Percentiles rank a stretch among this genome's conserved stretches.
Evolutionary conservation across 2,329 filamentous ascomycete species (phyloP).

Genomic region (Calonectria hongkongensis): DNA sequence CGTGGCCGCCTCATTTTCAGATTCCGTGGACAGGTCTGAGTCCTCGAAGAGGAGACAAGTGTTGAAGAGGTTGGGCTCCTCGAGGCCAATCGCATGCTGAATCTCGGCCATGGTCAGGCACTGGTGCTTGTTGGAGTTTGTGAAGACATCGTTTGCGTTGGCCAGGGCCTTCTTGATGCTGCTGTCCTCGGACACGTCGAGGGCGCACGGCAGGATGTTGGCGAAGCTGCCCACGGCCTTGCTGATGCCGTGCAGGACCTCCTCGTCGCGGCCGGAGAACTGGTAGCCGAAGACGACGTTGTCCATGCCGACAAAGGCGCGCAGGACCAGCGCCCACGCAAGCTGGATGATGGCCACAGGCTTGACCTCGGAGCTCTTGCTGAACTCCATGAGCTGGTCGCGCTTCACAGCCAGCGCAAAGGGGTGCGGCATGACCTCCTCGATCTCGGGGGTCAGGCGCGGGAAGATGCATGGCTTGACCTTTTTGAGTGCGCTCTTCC

Average conservation of each 20-base stretch:
- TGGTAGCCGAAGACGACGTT: constrained; percentile 74
- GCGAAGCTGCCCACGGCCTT: constrained; percentile 69
- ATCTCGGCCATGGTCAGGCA: constrained; percentile 67
- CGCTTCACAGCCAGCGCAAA: constrained; percentile 64
- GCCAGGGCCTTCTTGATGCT: constrained; percentile 59
- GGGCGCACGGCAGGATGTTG: constrained; percentile 59
- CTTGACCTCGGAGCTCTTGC: constrained; percentile 61
- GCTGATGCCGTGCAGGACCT: constrained; percentile 63
- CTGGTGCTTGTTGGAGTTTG: constrained; percentile 60
- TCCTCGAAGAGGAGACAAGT: constrained; percentile 70
- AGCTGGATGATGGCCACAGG: constrained; percentile 72
- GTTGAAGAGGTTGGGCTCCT: constrained; percentile 68
- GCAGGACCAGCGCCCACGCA: constrained; percentile 76
- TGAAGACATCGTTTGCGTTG: constrained; percentile 56
- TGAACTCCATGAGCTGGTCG: constrained; percentile 66
- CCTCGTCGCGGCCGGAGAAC: constrained; percentile 66
- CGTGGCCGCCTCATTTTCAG: neutral
- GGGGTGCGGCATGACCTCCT: constrained; percentile 57
- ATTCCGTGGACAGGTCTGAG: constrained; percentile 51
- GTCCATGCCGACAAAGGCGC: constrained; percentile 71
- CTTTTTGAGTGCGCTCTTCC: constrained; percentile 64
- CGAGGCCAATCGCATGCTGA: constrained; percentile 66
- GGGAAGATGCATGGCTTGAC: constrained; percentile 69
- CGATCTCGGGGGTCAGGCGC: constrained; percentile 56
- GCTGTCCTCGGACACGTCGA: constrained; percentile 58